Evolutionary conservation across 805 yeast species (phyloP).

Genomic region (Kodamaea kaohsiungensis): DNA sequence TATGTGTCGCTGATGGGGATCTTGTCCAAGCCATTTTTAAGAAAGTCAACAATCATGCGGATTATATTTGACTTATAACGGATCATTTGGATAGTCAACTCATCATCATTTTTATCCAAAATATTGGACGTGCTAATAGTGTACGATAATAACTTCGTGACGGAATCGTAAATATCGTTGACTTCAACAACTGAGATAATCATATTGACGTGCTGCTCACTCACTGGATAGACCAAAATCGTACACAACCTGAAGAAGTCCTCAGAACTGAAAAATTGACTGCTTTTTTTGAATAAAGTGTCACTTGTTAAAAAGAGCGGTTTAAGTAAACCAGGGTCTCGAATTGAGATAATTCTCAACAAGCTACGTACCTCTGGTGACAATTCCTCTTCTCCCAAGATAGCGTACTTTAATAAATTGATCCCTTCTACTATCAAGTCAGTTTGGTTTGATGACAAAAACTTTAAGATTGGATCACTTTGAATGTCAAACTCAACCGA

Average conservation of each 20-base stretch:
- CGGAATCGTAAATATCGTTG: conserved; percentile 31
- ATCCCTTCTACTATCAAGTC: conserved; percentile 37
- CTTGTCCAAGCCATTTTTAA: conserved; percentile 25
- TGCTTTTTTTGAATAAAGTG: conserved; percentile 23
- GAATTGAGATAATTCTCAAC: conserved; percentile 29
- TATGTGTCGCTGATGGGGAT: conserved; percentile 37
- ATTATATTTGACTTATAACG: conserved; percentile 32
- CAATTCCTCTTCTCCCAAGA: conserved; percentile 36
- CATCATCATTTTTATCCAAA: conserved; percentile 25
- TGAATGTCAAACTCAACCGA: conserved; percentile 19
- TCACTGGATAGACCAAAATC: conserved; percentile 23
- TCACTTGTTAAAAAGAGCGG: conserved; percentile 34
- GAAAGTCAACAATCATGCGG: conserved; percentile 27
- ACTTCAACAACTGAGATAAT: conserved; percentile 24
- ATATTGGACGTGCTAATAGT: conserved; percentile 34
- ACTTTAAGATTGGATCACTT: conserved; percentile 37
- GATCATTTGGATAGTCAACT: conserved; percentile 39
- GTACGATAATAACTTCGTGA: conserved; percentile 27
- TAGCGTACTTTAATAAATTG: conserved; percentile 37
- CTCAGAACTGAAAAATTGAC: conserved; percentile 28
- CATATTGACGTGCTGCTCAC: conserved; percentile 20
- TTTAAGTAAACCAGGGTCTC: conserved; percentile 29
- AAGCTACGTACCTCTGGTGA: conserved; percentile 22
- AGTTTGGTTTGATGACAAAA: conserved; percentile 33
- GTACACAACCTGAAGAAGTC: conserved; percentile 37